Base-by-base conservation (phyloP, 495 filamentous ascomycete genomes). In the Aspergillus steynii region DNA sequence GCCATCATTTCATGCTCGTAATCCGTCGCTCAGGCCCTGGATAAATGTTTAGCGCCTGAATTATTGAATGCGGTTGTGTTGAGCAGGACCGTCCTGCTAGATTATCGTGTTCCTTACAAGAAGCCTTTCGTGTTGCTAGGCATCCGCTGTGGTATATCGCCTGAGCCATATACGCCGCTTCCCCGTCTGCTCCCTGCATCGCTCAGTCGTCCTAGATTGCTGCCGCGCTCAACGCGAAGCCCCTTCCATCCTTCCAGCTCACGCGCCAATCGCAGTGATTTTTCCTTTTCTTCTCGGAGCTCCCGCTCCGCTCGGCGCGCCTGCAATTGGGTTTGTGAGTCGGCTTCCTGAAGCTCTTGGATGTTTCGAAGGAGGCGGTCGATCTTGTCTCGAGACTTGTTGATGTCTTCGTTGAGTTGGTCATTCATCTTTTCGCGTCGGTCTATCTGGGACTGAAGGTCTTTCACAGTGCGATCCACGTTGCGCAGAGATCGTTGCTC, bases 391-490 rank as follows among this genome's bases (percentile, higher is more conserved):
- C 95, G 90, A 65, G 88, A 83, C 65, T 92, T 90, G 55, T 78
- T 77, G 51, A 97, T 77, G 60, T 98, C 95, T 32, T 96, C 93
- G 63, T 83, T 81, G 20, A 98, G 82, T 70, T 94, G 89, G 2
- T 74, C 65, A 59, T 90, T 89, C 53, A 88, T 85, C 75, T 96
- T 97, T 50, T 97, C 96, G 49, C 90, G 88, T 59, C 95, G 89
- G 15, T 96, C 91, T 67, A 99, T 90, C 74, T 98, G 95, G 12
- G 87, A 82, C 75, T 98, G 90, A 14, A 99, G 84, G 72, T 98
- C 96, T 67, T 92, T 91, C 62, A 99, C 93, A 1, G 88, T 94
- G 58, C 95, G 92, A 74, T 99, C 95, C 50, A 97, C 88, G 70
- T 96, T 97, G 65, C 95, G 93, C 29, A 92, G 85, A 42, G 90